Percentiles rank a stretch among this genome's conserved stretches.
Evolutionary conservation across 2,329 filamentous ascomycete species (phyloP).

Genomic region (Taxawa tesnikishii): DNA sequence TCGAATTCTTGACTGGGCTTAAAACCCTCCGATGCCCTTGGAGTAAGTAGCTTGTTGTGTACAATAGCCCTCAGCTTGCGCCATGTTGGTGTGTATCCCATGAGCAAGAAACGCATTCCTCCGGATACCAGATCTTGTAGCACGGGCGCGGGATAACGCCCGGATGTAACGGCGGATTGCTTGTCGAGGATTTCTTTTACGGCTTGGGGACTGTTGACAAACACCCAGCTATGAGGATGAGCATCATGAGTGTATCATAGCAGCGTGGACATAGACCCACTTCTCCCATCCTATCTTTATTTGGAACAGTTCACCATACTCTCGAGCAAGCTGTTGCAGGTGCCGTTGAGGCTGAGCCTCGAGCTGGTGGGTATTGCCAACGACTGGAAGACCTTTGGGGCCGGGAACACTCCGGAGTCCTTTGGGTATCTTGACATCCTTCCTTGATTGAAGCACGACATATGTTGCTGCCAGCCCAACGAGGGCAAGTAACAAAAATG

Average conservation of each 20-base stretch:
- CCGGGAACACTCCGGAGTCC: conserved; percentile 16
- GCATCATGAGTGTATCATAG: too few relatives aligned
- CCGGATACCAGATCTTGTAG: conserved; percentile 26
- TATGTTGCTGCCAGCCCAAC: not conserved
- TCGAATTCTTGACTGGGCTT: conserved; percentile 34
- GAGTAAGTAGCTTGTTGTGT: conserved; percentile 25
- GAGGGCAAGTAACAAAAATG: not conserved
- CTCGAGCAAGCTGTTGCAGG: conserved; percentile 23
- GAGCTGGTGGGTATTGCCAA: conserved; percentile 29
- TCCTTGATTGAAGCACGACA: not conserved
- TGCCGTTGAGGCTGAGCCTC: conserved; percentile 16
- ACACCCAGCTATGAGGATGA: too few relatives aligned
- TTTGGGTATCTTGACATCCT: conserved; percentile 4
- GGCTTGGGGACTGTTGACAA: conserved; percentile 31
- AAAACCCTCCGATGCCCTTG: conserved; percentile 24
- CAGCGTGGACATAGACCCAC: conserved; percentile 22
- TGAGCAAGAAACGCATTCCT: conserved; percentile 27
- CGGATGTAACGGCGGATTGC: conserved; percentile 22
- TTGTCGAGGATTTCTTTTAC: conserved; percentile 34
- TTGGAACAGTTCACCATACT: conserved; percentile 34
- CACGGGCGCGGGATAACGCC: conserved; percentile 25
- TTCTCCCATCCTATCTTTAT: conserved; percentile 32
- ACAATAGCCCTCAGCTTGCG: conserved; percentile 25
- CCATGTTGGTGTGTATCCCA: conserved; percentile 30
- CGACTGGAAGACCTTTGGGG: conserved; percentile 27